Conservation (phyloP, 2,329 filamentous ascomycete species). For the Aspergillaceae sp. region DNA sequence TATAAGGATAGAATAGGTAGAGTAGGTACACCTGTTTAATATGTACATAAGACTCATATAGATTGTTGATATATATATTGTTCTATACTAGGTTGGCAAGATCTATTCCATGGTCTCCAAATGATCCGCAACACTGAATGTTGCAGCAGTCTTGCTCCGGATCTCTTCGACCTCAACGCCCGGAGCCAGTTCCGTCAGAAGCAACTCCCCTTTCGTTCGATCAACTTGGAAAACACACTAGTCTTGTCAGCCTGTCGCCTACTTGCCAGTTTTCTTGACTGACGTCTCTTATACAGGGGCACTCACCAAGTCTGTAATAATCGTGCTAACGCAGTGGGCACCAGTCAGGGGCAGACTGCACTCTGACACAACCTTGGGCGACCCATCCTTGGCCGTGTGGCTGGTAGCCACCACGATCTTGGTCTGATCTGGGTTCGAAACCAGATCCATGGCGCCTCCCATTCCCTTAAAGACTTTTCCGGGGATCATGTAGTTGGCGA, state of each 20-base stretch:
- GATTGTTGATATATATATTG: neutral
- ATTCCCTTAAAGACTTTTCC: slow-evolving; percentile 82
- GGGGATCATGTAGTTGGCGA: slow-evolving; percentile 86
- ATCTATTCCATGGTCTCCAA: slow-evolving; percentile 44
- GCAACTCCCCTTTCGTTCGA: slow-evolving; percentile 40
- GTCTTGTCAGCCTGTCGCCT: too few species aligned
- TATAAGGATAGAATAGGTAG: slow-evolving; percentile 11
- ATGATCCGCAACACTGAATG: slow-evolving; percentile 54
- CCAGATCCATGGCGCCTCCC: slow-evolving; percentile 68
- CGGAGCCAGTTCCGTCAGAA: slow-evolving; percentile 59
- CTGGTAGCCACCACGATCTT: slow-evolving; percentile 66
- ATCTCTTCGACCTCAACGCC: slow-evolving; percentile 62
- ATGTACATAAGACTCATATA: neutral
- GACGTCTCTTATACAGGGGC: too few species aligned
- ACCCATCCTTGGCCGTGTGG: slow-evolving; percentile 61
- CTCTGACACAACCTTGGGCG: slow-evolving; percentile 56
- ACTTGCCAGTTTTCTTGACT: neutral
- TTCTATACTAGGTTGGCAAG: neutral
- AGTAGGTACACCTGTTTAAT: neutral
- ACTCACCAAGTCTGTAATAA: slow-evolving; percentile 64
- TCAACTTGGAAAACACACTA: slow-evolving; percentile 69
- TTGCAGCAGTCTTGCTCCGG: slow-evolving; percentile 59
- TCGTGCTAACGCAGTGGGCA: slow-evolving; percentile 58
- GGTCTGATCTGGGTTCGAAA: slow-evolving; percentile 61
- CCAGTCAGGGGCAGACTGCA: slow-evolving; percentile 60